These are phyloP conservation scores for Leishmania braziliensis DNA, from an alignment of 208 protist genomes.

Conservation along the genomic window DNA sequence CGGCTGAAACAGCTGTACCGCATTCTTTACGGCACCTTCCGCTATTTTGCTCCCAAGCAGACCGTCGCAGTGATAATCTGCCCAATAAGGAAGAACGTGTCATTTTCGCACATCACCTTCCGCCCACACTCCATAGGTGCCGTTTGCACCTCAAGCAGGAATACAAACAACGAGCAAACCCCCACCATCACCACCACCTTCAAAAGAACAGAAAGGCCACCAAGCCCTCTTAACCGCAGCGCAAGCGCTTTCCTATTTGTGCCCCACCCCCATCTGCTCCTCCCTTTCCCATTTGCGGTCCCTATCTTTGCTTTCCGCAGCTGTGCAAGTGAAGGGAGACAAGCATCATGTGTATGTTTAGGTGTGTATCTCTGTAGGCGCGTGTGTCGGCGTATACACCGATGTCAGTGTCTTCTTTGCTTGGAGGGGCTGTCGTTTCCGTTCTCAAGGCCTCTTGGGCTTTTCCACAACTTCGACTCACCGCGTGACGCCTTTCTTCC, in stretches of 20 bases:
- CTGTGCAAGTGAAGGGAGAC: too few relatives aligned
- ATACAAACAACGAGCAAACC: not conserved
- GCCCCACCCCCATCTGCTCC: not conserved
- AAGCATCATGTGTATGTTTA: not conserved
- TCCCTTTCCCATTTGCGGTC: not conserved
- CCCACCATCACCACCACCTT: not conserved
- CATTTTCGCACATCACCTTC: too few relatives aligned
- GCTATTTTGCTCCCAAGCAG: not conserved
- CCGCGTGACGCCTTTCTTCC: not conserved
- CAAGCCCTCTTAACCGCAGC: not conserved
- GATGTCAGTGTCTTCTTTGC: not conserved
- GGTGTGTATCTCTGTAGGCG: not conserved
- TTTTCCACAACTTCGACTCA: not conserved
- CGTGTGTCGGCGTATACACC: not conserved
- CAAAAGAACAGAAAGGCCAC: not conserved
- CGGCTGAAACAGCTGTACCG: not conserved
- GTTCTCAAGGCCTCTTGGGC: too few relatives aligned
- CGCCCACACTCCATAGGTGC: too few relatives aligned
- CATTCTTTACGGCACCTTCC: not conserved
- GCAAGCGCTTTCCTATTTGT: not conserved
- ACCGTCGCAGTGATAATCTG: not conserved
- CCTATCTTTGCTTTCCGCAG: not conserved
- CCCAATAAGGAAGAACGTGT: not conserved
- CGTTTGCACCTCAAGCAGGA: not conserved
- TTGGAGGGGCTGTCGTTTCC: too few relatives aligned